Evolutionary conservation across 495 filamentous ascomycete species (phyloP), one percentile per base, ranked within the genome.

Genomic region (Aspergillus incahuasiensis): DNA sequence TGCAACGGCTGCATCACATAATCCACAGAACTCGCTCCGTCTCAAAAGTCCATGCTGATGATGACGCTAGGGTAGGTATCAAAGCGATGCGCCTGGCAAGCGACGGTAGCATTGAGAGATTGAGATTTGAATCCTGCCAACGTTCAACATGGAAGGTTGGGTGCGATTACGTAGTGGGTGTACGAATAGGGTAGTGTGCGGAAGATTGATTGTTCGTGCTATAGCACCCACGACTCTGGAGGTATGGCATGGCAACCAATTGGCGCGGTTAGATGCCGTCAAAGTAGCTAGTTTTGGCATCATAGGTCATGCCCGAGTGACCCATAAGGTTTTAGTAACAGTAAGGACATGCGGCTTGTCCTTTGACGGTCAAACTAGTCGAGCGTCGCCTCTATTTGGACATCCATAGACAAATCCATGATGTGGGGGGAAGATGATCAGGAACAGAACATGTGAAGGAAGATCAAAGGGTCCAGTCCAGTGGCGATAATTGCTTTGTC

Each of bases 11-110:
- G n/a, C n/a, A n/a, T n/a, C n/a, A n/a, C n/a, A n/a, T n/a, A n/a
- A n/a, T n/a, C n/a, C n/a, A n/a, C n/a, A n/a, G n/a, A n/a, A n/a
- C n/a, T n/a, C n/a, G n/a, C n/a, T n/a, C n/a, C n/a, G n/a, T n/a
- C n/a, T n/a, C n/a, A n/a, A n/a, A n/a, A n/a, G n/a, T n/a, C n/a
- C n/a, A n/a, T n/a, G n/a, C n/a, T n/a, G n/a, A n/a, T n/a, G n/a
- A n/a, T n/a, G n/a, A n/a, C n/a, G n/a, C n/a, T n/a, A n/a, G n/a
- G n/a, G n/a, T n/a, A n/a, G n/a, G n/a, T n/a, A n/a, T n/a, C 44
- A 44, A 55, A 41, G 52, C 52, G 49, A 49, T n/a, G 52, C 52
- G 42, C 19, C 30, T 12, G 18, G 40, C 39, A 47, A 15, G 42
- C 52, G 44, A 38, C 11, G 1, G 41, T 16, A 35, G 20, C 25